These are phyloP conservation scores for Medicago truncatula DNA, from an alignment of 306 rosid genomes.

Conservation along the genomic window MtrunA17r5.0-ANR NC_053044.1:3709001-3709500, in stretches of 20 bases:
- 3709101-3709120: neutral
- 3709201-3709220: neutral
- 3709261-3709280: neutral
- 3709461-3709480: constrained; percentile 62
- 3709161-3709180: neutral
- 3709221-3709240: neutral
- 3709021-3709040: neutral
- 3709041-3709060: neutral
- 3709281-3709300: constrained; percentile 13
- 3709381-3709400: constrained; percentile 83
- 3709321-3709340: constrained; percentile 9
- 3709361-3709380: constrained; percentile 46
- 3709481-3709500: constrained; percentile 78
- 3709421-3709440: constrained; percentile 48
- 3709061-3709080: neutral
- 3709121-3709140: neutral
- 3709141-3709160: neutral
- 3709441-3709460: constrained; percentile 58
- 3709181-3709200: neutral
- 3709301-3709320: constrained; percentile 10
- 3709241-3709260: constrained; percentile 12
- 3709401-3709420: constrained; percentile 74
- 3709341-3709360: neutral
- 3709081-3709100: neutral
- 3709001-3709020: too few species aligned